Conservation (phyloP, 768 basidiomycete genomes). For the Tulasnella sp. region DNA sequence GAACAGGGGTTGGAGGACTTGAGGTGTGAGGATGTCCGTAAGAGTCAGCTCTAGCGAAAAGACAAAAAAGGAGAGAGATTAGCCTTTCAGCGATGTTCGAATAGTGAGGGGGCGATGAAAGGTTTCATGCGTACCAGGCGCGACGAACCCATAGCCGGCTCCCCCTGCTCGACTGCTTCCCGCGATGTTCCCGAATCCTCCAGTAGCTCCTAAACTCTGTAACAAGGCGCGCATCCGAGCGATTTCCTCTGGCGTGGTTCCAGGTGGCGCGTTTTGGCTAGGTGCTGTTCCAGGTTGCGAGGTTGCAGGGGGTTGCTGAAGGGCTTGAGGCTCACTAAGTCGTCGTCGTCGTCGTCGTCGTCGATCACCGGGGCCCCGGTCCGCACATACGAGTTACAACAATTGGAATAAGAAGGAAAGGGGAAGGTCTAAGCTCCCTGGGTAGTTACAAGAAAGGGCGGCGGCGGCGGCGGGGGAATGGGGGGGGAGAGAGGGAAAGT, state of each 20-base stretch:
- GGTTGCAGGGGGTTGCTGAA: not conserved
- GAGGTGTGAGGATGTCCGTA: slow-evolving; percentile 68
- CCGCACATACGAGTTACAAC: not conserved
- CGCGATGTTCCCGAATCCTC: not conserved
- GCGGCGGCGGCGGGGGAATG: too few relatives aligned
- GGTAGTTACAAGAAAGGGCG: not conserved
- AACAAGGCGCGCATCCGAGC: slow-evolving; percentile 57
- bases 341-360: not conserved
- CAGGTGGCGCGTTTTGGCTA: not conserved
- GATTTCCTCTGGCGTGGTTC: slow-evolving; percentile 54
- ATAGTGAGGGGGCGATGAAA: not conserved
- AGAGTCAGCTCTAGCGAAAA: slow-evolving; percentile 52
- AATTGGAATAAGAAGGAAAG: not conserved
- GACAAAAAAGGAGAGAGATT: not conserved
- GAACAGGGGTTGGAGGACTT: slow-evolving; percentile 70
- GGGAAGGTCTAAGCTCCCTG: not conserved
- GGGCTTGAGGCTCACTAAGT: slow-evolving; percentile 8
- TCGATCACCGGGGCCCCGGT: not conserved
- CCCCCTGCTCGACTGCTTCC: not conserved
- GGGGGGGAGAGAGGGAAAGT: not conserved
- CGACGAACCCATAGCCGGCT: not conserved
- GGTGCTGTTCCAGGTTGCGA: not conserved
- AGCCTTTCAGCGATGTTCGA: not conserved
- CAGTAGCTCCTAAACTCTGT: slow-evolving; percentile 39
- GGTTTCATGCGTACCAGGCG: slow-evolving; percentile 20